Evolutionary conservation across 2,329 filamentous ascomycete genomes (phyloP).

Genomic region (Dactylellina cionopaga): DNA sequence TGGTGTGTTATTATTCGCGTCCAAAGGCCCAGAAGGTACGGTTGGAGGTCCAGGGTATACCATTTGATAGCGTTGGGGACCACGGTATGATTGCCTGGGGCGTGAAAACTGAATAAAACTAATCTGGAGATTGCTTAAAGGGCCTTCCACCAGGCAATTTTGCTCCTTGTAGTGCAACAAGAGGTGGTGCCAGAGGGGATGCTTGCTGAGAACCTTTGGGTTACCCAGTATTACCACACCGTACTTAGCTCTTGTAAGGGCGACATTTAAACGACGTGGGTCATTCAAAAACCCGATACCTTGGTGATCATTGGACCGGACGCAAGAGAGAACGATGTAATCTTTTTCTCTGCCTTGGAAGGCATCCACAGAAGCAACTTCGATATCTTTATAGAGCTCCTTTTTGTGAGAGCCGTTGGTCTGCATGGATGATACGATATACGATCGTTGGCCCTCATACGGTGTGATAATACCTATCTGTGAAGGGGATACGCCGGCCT

Average conservation of each 20-base stretch:
- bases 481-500: slow-evolving; percentile 90
- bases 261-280: slow-evolving; percentile 95
- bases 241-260: slow-evolving; percentile 94
- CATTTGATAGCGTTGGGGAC: slow-evolving; percentile 86
- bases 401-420: slow-evolving; percentile 97
- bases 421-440: slow-evolving; percentile 99
- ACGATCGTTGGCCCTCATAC: slow-evolving; percentile 97
- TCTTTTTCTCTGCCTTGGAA: slow-evolving; percentile 99
- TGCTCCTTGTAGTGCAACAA: slow-evolving; percentile 96
- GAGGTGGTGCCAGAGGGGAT: slow-evolving; percentile 96
- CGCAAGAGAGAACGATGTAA: slow-evolving; percentile 96
- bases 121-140: slow-evolving; percentile 92
- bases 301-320: slow-evolving; percentile 98
- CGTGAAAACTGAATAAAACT: slow-evolving; percentile 94
- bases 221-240: slow-evolving; percentile 96
- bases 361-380: slow-evolving; percentile 96
- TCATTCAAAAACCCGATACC: slow-evolving; percentile 99
- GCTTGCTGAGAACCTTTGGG: slow-evolving; percentile 95
- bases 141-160: slow-evolving; percentile 94
- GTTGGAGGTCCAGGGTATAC: slow-evolving; percentile 70
- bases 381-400: slow-evolving; percentile 97
- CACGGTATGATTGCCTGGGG: slow-evolving; percentile 90
- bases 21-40: slow-evolving; percentile 22
- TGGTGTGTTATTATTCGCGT: background rate
- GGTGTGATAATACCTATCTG: slow-evolving; percentile 98